A percentile compares a stretch with the other conserved stretches of the same genome.
Conservation (phyloP, 345 rosid genomes). For the Eucalyptus rudis region DNA sequence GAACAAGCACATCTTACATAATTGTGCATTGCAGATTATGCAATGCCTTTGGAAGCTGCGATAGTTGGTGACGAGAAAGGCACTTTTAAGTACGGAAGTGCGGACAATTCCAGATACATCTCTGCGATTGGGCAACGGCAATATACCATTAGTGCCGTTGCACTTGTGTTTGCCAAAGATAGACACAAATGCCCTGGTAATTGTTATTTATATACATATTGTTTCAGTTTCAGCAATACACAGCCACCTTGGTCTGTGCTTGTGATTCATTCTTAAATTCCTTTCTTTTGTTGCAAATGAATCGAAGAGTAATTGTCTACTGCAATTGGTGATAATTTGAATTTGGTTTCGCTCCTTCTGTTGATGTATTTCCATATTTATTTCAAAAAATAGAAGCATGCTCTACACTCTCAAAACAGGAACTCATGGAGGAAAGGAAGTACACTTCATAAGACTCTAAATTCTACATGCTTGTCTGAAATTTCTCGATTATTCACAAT, state of each 20-base stretch:
- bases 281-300: background rate
- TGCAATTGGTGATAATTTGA: background rate
- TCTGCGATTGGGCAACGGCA: background rate
- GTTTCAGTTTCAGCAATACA: background rate
- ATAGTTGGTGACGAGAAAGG: slow-evolving; percentile 60
- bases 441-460: background rate
- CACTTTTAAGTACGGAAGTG: slow-evolving; percentile 21
- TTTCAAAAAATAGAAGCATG: background rate
- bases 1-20: background rate
- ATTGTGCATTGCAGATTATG: slow-evolving; percentile 41
- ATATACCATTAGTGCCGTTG: slow-evolving; percentile 18
- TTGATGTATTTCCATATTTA: background rate
- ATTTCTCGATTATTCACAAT: background rate
- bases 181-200: slow-evolving; percentile 45
- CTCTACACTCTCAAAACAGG: background rate
- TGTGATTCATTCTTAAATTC: background rate
- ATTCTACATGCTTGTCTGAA: background rate
- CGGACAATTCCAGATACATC: slow-evolving; percentile 4
- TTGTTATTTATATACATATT: background rate
- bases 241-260: background rate
- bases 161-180: slow-evolving; percentile 69
- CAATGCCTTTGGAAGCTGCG: slow-evolving; percentile 52
- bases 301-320: background rate
- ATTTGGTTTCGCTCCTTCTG: background rate
- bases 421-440: background rate